Base-by-base conservation (phyloP, 805 yeast genomes). In the Lachancea lanzarotensis region DNA sequence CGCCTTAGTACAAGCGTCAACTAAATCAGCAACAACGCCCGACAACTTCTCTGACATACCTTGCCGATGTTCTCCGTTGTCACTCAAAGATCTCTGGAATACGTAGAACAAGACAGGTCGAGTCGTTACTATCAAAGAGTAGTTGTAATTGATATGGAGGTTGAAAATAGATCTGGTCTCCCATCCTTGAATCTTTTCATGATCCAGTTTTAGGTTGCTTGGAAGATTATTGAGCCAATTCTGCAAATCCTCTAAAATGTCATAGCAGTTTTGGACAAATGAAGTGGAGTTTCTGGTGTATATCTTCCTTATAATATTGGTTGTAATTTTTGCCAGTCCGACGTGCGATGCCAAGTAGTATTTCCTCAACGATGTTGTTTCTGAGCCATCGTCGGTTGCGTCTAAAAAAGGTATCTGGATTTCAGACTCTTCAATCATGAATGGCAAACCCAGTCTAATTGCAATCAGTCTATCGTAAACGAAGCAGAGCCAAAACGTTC, bases 401-500 rank as follows among this genome's bases (percentile, higher is more conserved):
- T 32, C 38, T 26, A 47, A 49, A 17, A 47, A 34, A 3, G 54
- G 53, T 20, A 53, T 40, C 13, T 51, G 48, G 31, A 53, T 47
- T 35, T 51, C 54, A 16, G 34, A 19, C 40, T 53, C 56, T 15
- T 51, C 49, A 12, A 53, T 46, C 42, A 46, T 41, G 29, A 53
- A 40, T 3, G 56, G 56, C 26, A 47, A 46, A 10, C 56, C 56
- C 39, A 51, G 49, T 35, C 56, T 39, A 9, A 51, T 50, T 10
- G 56, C 48, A 9, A 53, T 45, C 16, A 53, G 36, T 18, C 56
- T 44, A 30, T 53, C 56, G 34, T 53, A 51, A 5, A 53, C 43
- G 35, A 47, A 53, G 40, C 56, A 53, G 3, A 53, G 47, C 56
- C 56, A 53, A 35, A 53, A 53, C 2, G 49, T 42, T 20, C 56